phyloP scores from a whole-genome alignment of 768 basidiomycete genomes.

The Filobasidium floriforme region DNA sequence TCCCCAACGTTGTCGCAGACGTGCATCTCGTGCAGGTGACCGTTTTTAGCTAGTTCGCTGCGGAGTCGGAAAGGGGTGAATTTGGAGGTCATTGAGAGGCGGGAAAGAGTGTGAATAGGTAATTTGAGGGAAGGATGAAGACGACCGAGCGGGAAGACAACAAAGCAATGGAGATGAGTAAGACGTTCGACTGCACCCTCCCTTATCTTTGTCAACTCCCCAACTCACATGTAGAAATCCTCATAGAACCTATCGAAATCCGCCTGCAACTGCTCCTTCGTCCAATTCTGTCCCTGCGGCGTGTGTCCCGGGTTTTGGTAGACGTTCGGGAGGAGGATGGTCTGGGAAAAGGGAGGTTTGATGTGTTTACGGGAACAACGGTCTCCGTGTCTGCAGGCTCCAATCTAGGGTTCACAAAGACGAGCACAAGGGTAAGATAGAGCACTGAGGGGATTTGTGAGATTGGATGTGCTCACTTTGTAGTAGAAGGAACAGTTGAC shows the following conservation, averaged over 20 bases:
- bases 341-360: slow-evolving; percentile 93
- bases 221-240: slow-evolving; percentile 68
- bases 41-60: slow-evolving; percentile 82
- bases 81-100: too few species aligned
- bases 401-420: slow-evolving; percentile 58
- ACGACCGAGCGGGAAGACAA: too few species aligned
- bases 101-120: too few species aligned
- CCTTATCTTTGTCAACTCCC: too few species aligned
- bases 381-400: slow-evolving; percentile 96
- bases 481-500: slow-evolving; percentile 99
- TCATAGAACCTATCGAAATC: slow-evolving; percentile 52
- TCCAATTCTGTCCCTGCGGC: slow-evolving; percentile 53
- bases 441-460: background rate
- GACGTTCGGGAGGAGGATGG: slow-evolving; percentile 90
- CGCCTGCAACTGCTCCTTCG: slow-evolving; percentile 57
- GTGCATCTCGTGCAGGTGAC: slow-evolving; percentile 89
- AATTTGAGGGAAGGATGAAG: too few species aligned
- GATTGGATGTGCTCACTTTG: slow-evolving; percentile 55
- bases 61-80: background rate
- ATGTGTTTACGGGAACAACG: slow-evolving; percentile 98
- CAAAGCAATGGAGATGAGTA: background rate
- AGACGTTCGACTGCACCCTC: too few species aligned
- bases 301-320: slow-evolving; percentile 95
- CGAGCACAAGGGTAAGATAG: slow-evolving; percentile 3
- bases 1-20: slow-evolving; percentile 99